These are phyloP conservation scores for Cucumis variabilis DNA, from an alignment of 331 rosid species.

Conservation along the genomic window DNA sequence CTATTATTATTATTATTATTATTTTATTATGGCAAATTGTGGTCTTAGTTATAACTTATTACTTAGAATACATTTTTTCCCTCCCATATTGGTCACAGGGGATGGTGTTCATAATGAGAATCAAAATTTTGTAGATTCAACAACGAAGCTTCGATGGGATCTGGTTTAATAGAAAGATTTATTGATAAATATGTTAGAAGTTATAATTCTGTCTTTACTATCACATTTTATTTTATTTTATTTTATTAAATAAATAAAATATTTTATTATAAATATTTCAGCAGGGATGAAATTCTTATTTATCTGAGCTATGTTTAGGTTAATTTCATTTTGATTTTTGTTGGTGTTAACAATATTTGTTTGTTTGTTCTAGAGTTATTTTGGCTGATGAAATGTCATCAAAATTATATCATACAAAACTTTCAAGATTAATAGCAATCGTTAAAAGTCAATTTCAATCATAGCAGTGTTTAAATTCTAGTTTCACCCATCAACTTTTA, in stretches of 20 bases:
- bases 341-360: background rate
- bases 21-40: background rate
- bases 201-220: background rate
- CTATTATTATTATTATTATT: too few species aligned
- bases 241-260: background rate
- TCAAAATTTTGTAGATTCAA: constrained; percentile 26
- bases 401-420: background rate
- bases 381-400: background rate
- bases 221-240: background rate
- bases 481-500: too few species aligned
- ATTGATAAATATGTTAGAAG: background rate
- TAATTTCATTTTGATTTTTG: background rate
- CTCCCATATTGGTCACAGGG: background rate
- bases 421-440: background rate
- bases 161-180: background rate
- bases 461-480: background rate
- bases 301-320: background rate
- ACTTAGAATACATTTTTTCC: background rate
- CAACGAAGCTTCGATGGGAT: background rate
- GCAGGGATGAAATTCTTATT: background rate
- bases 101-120: constrained; percentile 18
- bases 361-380: background rate
- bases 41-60: background rate
- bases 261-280: background rate
- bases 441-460: background rate